Base-by-base conservation (phyloP, 495 filamentous ascomycete genomes). In the Friedmanniomyces simplex region DNA sequence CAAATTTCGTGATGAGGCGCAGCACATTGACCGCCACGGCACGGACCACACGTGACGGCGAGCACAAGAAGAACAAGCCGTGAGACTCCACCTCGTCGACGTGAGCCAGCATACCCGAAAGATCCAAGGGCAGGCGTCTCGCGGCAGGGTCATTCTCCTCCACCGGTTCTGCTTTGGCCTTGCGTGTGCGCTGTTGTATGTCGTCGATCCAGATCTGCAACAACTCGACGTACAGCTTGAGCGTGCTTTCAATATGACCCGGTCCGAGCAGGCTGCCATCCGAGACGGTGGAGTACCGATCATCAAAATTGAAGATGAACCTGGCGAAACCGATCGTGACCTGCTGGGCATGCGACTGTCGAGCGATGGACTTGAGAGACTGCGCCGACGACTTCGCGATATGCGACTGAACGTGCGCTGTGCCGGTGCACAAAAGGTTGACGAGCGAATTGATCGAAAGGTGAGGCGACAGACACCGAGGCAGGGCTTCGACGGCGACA, bases 301-400 rank as follows among this genome's bases (percentile, higher is more conserved):
- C 89, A 71, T 99, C 94, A 66, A 96, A 97, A 53, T 89, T 94
- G 74, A 99, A 96, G 32, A 98, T 97, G 63, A 97, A 98, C 39
- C 90, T 76, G 16, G 91, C 87, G 73, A 97, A 98, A 3, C 94
- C 90, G 66, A 96, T 94, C 1, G 91, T 96, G 22, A 98, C 91
- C 69, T 90, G 88, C 64, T 97, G 91, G 1, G 93, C 91, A 72
- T 95, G 87, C 8, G 83, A 87, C 68, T 98, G 91, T 18, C 88
- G 79, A 8, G 94, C 93, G 65, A 98, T 97, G 0, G 91, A 89
- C 70, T 96, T 96, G 3, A 98, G 71, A 11, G 93, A 96, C 63
- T 91, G 86, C 4, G 88, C 85, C 1, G 93, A 98, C 2, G 93
- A 96, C 24, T 78, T 80, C 0, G 94, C 94, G 63, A 98, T 96